Base-by-base conservation (phyloP, 1,284 basidiomycete species). In the Singerocomus inundabilis region DNA sequence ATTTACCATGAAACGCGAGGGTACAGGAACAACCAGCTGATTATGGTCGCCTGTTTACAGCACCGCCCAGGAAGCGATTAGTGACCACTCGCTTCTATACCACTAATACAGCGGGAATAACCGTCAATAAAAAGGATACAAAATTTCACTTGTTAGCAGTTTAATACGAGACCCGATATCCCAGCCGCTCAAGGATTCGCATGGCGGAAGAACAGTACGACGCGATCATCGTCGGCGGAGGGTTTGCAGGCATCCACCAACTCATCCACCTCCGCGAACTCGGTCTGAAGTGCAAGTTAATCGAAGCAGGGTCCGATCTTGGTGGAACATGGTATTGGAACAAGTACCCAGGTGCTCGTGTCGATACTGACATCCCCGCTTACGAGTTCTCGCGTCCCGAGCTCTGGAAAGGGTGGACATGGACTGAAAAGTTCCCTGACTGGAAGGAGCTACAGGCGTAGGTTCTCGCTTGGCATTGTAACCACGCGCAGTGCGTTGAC, bases 261-360 rank as follows among this genome's bases (percentile, higher is more conserved):
- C 57, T 58, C 2, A 48, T 61, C 16, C 46, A 52, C 29, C n/a
- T 58, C 6, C 40, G 58, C 11, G 26, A 47, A 10, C 31, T 40
- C 6, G 57, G 52, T 12, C 37, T 61, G 5, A 33, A 11, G 5
- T 61, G 59, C 48, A 59, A 50, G 41, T 7, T 61, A 6, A 48
- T 61, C 16, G 57, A 59, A 28, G 49, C 60, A 1, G 58, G 47
- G 10, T 49, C 58, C 6, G 51, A 57, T 34, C 26, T 59, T 5
- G 58, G 58, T 15, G 58, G 58, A 0, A 49, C 44, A 2, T 59
- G 57, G 58, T 51, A 51, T 25, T 57, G 56, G 56, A 58, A 59
- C 28, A 59, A 25, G 12, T 59, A 59, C 30, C 57, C 57, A 13
- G 54, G 57, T 0, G 60, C 60, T 8, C 58, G 58, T 5, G 46